These are phyloP conservation scores for Diaporthe sp. DNA, from an alignment of 2,329 filamentous ascomycete species.

Conservation along the genomic window DNA sequence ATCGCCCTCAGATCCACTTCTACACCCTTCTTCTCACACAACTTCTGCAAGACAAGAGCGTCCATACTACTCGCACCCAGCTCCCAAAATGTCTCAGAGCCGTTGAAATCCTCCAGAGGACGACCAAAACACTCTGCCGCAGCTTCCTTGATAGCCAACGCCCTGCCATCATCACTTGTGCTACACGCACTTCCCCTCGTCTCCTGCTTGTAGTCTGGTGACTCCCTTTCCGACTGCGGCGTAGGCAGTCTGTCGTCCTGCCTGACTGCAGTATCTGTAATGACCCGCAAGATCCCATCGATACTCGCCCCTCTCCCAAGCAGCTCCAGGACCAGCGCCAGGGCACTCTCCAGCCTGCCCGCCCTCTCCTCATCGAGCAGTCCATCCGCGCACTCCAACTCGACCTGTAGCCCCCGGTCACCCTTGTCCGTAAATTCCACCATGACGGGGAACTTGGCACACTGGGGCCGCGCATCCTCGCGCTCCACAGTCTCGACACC, in stretches of 20 bases:
- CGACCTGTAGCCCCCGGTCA: neutral
- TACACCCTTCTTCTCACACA: conserved; percentile 11
- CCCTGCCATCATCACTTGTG: neutral
- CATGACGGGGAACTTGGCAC: conserved; percentile 7
- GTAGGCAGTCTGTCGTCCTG: neutral
- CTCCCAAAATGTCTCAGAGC: neutral
- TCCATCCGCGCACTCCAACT: neutral
- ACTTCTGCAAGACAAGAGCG: neutral
- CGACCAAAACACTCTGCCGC: neutral
- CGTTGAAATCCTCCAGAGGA: too few relatives aligned
- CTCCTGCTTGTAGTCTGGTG: neutral
- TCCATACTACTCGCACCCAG: neutral
- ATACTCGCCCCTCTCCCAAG: neutral
- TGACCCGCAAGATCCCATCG: neutral
- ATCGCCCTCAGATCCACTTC: conserved; percentile 1
- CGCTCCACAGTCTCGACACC: conserved; percentile 1
- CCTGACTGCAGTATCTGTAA: neutral
- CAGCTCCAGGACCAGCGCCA: neutral
- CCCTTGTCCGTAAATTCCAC: conserved; percentile 2
- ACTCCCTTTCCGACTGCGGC: neutral
- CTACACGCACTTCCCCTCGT: too few relatives aligned
- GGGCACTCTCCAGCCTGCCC: neutral
- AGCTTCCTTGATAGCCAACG: neutral
- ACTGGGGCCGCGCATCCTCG: neutral
- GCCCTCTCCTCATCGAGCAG: neutral